Base-by-base conservation (phyloP, 2,329 filamentous ascomycete species). In the Cadophora gregata region DNA sequence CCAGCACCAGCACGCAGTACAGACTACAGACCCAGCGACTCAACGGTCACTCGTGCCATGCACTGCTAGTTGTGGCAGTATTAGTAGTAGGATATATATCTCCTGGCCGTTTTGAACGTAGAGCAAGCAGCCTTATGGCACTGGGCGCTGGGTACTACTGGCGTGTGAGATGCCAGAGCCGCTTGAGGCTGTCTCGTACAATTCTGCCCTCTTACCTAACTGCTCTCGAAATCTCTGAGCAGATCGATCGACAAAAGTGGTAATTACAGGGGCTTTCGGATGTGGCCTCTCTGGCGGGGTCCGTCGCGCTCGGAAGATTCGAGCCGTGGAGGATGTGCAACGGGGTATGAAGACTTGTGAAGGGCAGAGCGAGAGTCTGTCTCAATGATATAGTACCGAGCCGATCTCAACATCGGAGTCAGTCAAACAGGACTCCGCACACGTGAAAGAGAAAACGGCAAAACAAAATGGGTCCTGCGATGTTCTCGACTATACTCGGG, bases 321-420 rank as follows among this genome's bases (percentile, higher is more conserved):
- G 58, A 60, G 14, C 58, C 58, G 58, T 60, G 58, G 38, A 60
- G 58, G 58, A 60, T 60, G 38, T 60, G 38, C 58, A 19, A 27
- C 56, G 24, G 58, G 56, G 25, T 45, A 60, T 47, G 25, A 60
- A 21, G 58, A 60, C 25, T n/a, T 16, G 5, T 16, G 38, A 9
- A 24, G 25, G 38, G 21, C 33, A 38, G 56, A 59, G 21, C 21
- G n/a, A 36, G 31, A 38, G 53, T 31, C 53, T 24, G 53, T 31
- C 53, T 24, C 31, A 38, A 19, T 19, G 16, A 16, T 21, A 19
- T 19, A 10, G 27, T 21, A 29, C 14, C 50, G 50, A 31, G 27
- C 50, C 50, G 50, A 27, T 16, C 8, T 53, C 50, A 27, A 6
- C 36, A 14, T 56, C 53, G 31, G 53, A n/a, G n/a, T n/a, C n/a